Conservation (phyloP, 371 early-diverging fungal genomes). For the Umbelopsis sp. region DNA sequence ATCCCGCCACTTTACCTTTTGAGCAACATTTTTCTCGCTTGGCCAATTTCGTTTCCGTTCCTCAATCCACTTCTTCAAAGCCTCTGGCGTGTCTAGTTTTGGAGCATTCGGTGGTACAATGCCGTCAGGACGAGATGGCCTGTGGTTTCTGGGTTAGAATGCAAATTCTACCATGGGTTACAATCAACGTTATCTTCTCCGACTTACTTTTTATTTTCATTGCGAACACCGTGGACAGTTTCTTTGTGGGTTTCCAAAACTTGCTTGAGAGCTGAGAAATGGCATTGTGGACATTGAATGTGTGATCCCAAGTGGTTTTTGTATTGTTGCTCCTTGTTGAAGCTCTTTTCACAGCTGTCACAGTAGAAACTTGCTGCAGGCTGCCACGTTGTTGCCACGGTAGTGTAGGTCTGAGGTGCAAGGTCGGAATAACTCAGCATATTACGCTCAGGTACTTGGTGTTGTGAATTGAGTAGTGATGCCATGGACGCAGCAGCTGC, state of each 20-base stretch:
- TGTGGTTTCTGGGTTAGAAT: neutral
- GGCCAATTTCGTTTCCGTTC: constrained; percentile 73
- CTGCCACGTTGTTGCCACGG: neutral
- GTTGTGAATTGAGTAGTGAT: constrained; percentile 23
- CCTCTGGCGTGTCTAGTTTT: constrained; percentile 60
- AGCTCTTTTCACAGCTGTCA: constrained; percentile 4
- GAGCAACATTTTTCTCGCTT: constrained; percentile 56
- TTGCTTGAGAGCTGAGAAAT: constrained; percentile 30
- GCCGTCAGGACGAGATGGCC: constrained; percentile 40
- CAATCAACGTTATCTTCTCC: neutral
- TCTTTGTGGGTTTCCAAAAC: constrained; percentile 36
- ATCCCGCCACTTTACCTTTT: constrained; percentile 42
- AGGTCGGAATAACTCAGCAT: constrained; percentile 27
- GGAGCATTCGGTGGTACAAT: constrained; percentile 50
- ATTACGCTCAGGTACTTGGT: constrained; percentile 12
- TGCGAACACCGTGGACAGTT: constrained; percentile 32
- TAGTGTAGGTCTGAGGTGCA: neutral
- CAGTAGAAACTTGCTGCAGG: constrained; percentile 2
- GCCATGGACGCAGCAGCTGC: constrained; percentile 37
- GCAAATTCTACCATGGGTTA: too few species aligned
- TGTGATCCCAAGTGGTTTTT: constrained; percentile 38
- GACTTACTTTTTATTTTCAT: constrained; percentile 30
- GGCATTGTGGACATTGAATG: constrained; percentile 38
- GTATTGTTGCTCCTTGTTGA: constrained; percentile 5
- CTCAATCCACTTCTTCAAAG: constrained; percentile 68